Evolutionary conservation across 306 rosid species (phyloP), one percentile per base, ranked within the genome.

Genomic region (Begonia peltatifolia): DNA sequence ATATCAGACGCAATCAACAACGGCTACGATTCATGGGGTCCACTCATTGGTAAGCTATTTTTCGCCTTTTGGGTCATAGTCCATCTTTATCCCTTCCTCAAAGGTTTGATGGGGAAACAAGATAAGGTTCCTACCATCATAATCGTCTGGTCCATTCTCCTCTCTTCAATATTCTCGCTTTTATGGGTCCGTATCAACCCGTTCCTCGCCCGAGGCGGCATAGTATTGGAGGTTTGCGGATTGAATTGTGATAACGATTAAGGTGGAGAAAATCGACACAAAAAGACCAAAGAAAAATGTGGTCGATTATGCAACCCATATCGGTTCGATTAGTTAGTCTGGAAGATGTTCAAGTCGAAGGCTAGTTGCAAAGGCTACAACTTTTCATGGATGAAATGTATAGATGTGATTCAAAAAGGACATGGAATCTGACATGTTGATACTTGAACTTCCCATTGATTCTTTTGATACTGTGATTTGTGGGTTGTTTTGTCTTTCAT

Each of bases 21-120:
- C 14, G 96, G 96, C n/a, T 87, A 87, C 50, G 96, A 87, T 14
- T 72, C 94, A 23, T 87, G 94, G 96, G 94, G 96, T 50, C 96
- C 96, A 6, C 82, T 87, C 20, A 78, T 83, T 47, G 94, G 96
- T 42, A 81, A 63, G 71, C 73, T 84, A 12, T 87, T 87, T 53
- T 87, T 87, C 36, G 85, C 96, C 57, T 77, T 87, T 2, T 87
- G 96, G 96, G 94, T 87, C 63, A 87, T 87, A 50, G 71, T 84
- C 57, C 96, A 87, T 79, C 93, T 87, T 48, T 87, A 87, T 56
- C 96, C 96, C 5, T 87, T 87, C 92, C 94, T 87, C 56, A 84
- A 87, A 67, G 96, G 96, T 63, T 64, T 84, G 56, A 76, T 84
- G 85, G 96, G 96, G 50, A 81, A 76, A 63, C 92, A 87, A 16